Conservation (phyloP, 2,329 filamentous ascomycete species). For the Fusarium aywerte region DNA sequence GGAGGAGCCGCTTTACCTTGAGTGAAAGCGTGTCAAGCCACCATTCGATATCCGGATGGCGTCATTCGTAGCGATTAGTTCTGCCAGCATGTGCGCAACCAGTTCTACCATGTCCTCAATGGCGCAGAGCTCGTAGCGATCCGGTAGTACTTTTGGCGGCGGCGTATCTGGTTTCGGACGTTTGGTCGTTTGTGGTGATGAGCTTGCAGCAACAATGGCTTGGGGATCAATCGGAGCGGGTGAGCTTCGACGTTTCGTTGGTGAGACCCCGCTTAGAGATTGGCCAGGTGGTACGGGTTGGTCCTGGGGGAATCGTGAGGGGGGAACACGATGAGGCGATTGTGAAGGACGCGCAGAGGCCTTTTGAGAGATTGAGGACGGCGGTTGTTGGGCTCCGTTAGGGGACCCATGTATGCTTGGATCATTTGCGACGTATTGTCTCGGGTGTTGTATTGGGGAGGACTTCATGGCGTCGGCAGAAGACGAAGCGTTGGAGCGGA, state of each 20-base stretch:
- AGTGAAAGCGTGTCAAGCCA: conserved; percentile 93
- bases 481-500: conserved; percentile 38
- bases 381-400: conserved; percentile 32
- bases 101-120: conserved; percentile 89
- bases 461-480: conserved; percentile 44
- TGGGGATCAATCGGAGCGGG: conserved; percentile 45
- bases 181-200: conserved; percentile 56
- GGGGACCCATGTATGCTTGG: conserved; percentile 36
- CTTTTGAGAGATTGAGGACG: conserved; percentile 41
- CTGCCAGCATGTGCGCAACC: conserved; percentile 94
- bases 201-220: conserved; percentile 45
- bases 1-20: conserved; percentile 66
- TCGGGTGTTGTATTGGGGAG: conserved; percentile 41
- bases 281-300: conserved; percentile 25
- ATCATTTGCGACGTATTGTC: conserved; percentile 43
- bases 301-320: conserved; percentile 34
- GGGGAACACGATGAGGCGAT: conserved; percentile 32
- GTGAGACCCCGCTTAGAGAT: conserved; percentile 46
- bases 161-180: conserved; percentile 62
- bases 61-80: conserved; percentile 94
- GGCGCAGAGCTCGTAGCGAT: conserved; percentile 82
- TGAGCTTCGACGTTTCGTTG: conserved; percentile 50
- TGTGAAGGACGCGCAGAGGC: conserved; percentile 32
- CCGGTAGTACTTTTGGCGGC: conserved; percentile 70
- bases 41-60: conserved; percentile 79